Base-by-base conservation (phyloP, 2,329 filamentous ascomycete genomes). In the Rutstroemia sp. region DNA sequence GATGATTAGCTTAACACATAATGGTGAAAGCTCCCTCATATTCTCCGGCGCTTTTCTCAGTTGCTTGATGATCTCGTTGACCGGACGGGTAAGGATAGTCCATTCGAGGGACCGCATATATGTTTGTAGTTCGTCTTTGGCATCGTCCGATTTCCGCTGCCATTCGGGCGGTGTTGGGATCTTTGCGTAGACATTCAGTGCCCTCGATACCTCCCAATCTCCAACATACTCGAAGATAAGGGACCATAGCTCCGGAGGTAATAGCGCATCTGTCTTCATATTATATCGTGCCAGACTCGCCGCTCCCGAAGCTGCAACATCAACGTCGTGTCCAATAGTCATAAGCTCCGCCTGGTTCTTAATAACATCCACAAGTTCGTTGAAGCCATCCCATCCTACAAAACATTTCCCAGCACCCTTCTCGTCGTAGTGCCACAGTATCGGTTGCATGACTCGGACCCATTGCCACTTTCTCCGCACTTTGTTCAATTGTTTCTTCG, bases 201-300 rank as follows among this genome's bases (percentile, higher is more conserved):
- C 86, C 62, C 86, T 86, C 9, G 92, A 88, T 19, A 95, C 77
- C 72, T 96, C 92, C 92, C 92, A 97, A 70, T 97, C 92, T 45
- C 84, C 84, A 0, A 91, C 82, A 60, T 86, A 83, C 61, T 95
- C 88, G 45, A 96, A 83, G 48, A 97, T 87, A 57, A 92, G 87
- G 34, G 87, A 87, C 90, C 92, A 96, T 40, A 96, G 80, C 71
- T 97, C 92, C 0, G 88, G 83, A 0, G 92, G 92, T 1, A 97
- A 75, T 44, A 75, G 75, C 47, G 67, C 58, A 59, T 68, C 61
- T 23, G 70, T 71, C 58, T 70, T 72, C 49, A 69, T 66, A 30
- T 73, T 73, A 44, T 73, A 68, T 59, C 73, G 70, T 47, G 75
- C 74, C 27, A 77, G 72, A 27, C 78, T 75, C 42, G 62, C 65